Conservation (phyloP, 164 flowering plant genomes). For the Tetracentron sinense region DNA sequence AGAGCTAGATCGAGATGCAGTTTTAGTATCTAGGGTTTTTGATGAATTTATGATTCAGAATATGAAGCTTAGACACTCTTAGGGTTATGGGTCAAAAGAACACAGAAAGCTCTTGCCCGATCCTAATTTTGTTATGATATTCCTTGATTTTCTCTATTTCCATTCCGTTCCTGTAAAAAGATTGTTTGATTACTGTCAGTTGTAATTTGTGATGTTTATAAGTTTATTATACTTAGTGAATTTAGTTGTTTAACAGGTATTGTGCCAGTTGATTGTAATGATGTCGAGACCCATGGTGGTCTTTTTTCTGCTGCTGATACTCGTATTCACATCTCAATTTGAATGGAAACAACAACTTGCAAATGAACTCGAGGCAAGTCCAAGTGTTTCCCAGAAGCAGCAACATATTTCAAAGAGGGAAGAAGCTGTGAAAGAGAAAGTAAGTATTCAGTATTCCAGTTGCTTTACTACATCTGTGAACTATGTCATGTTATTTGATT, state of each 20-base stretch:
- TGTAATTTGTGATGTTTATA: no score
- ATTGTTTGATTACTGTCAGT: no score
- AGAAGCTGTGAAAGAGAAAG: slow-evolving; percentile 83
- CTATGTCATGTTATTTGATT: background rate
- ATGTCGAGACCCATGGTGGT: slow-evolving; percentile 81
- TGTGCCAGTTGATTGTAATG: slow-evolving; percentile 17
- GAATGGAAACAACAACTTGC: slow-evolving; percentile 83
- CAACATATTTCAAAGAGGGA: slow-evolving; percentile 46
- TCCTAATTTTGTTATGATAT: no score
- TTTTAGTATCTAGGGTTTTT: no score
- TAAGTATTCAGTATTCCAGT: slow-evolving; percentile 11
- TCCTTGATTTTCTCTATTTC: no score
- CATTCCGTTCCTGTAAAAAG: no score
- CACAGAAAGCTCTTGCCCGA: no score
- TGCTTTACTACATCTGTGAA: background rate
- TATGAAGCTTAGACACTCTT: no score
- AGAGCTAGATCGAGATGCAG: no score
- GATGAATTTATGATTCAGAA: no score
- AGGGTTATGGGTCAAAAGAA: no score
- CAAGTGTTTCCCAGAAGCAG: slow-evolving; percentile 49
- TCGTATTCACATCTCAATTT: slow-evolving; percentile 80
- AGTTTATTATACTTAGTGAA: no score
- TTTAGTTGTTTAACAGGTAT: slow-evolving; percentile 25
- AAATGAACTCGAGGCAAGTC: slow-evolving; percentile 44
- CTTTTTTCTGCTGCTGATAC: slow-evolving; percentile 55